A percentile compares a stretch with the other conserved stretches of the same genome.
phyloP scores from a whole-genome alignment of 1,284 basidiomycete species.

The Pulveroboletus sp. region DNA sequence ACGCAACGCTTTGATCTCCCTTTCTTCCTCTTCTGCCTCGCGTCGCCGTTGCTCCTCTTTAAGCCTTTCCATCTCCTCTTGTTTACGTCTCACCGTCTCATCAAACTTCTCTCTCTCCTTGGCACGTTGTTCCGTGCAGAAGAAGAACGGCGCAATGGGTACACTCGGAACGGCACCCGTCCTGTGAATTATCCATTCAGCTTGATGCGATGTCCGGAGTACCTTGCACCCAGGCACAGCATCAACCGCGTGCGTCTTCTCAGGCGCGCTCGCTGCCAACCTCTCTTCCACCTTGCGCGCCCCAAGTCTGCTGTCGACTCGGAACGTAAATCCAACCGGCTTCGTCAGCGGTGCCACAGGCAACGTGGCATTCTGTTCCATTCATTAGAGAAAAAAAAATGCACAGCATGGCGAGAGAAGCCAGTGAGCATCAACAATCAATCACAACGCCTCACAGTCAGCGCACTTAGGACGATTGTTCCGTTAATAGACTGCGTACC shows the following conservation, averaged over 20 bases:
- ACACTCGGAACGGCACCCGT: conserved; percentile 45
- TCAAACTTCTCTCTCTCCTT: conserved; percentile 64
- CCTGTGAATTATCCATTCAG: conserved; percentile 39
- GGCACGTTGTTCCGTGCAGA: conserved; percentile 53
- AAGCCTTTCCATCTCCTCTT: conserved; percentile 45
- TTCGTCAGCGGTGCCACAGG: conserved; percentile 41
- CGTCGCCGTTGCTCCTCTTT: conserved; percentile 41
- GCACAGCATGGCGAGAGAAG: conserved; percentile 13
- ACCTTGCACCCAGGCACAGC: conserved; percentile 52
- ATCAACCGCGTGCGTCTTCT: conserved; percentile 16
- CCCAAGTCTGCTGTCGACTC: conserved; percentile 42
- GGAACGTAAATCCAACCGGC: conserved; percentile 50
- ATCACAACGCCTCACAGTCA: conserved; percentile 19
- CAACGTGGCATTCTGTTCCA: conserved; percentile 24
- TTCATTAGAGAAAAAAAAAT: conserved; percentile 10
- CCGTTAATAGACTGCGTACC: conserved; percentile 30
- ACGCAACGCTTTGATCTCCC: conserved; percentile 53
- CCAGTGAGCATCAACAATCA: conserved; percentile 1
- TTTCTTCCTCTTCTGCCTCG: conserved; percentile 52
- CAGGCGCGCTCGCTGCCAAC: conserved; percentile 23
- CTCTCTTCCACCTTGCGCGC: conserved; percentile 33
- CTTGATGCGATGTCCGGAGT: conserved; percentile 49
- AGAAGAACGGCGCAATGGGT: conserved; percentile 40
- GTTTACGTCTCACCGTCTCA: conserved; percentile 49
- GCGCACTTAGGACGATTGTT: conserved; percentile 17